Conservation (phyloP, 768 basidiomycete genomes). For the Rhodosporidiobolus sp. region DNA sequence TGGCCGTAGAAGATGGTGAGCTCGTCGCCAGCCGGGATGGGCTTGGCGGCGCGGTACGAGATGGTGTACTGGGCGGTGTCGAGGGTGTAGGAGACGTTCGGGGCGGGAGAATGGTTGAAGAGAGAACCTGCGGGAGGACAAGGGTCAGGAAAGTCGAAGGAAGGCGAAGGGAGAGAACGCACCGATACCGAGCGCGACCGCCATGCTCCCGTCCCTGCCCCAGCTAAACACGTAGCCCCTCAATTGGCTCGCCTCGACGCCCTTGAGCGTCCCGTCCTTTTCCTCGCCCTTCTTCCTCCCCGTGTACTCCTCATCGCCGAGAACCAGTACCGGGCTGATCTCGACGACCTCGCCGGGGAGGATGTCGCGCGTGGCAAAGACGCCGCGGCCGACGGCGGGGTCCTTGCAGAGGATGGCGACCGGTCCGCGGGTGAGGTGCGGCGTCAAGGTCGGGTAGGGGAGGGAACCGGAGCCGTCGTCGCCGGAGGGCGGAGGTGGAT, state of each 20-base stretch:
- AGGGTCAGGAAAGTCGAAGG: not conserved
- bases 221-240: constrained; percentile 76
- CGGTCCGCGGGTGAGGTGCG: constrained; percentile 46
- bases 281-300: constrained; percentile 24
- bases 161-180: constrained; percentile 22
- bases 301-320: constrained; percentile 67
- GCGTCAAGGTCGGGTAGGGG: constrained; percentile 31
- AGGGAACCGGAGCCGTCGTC: not conserved
- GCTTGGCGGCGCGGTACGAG: constrained; percentile 59
- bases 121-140: constrained; percentile 60
- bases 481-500: constrained; percentile 27
- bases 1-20: constrained; percentile 75
- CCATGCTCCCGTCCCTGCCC: constrained; percentile 62
- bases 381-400: constrained; percentile 48
- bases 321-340: constrained; percentile 77
- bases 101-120: constrained; percentile 68
- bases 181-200: constrained; percentile 76
- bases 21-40: constrained; percentile 64
- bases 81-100: constrained; percentile 67
- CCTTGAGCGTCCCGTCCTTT: constrained; percentile 37
- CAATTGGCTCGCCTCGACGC: constrained; percentile 63
- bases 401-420: constrained; percentile 45
- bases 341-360: constrained; percentile 69
- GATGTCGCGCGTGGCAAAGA: constrained; percentile 58
- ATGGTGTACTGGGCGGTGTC: constrained; percentile 61